phyloP scores from a whole-genome alignment of 2,329 filamentous ascomycete genomes.

The Aureobasidium namibiae region DNA sequence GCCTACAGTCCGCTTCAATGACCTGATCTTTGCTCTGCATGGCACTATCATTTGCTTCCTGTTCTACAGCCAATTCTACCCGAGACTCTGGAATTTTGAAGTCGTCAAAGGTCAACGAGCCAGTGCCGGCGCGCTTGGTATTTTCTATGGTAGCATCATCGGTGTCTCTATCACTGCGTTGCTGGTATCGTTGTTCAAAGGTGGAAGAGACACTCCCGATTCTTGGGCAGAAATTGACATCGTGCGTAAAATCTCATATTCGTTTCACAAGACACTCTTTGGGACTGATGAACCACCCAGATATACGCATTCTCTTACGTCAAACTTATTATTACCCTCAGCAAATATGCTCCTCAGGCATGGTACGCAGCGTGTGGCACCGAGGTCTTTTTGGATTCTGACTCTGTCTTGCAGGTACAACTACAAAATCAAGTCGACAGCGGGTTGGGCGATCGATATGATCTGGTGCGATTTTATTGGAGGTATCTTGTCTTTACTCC shows the following conservation, averaged over 20 bases:
- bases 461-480: constrained; percentile 79
- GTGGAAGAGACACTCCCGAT: constrained; percentile 37
- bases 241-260: constrained; percentile 31
- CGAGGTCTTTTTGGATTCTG: background rate
- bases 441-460: constrained; percentile 58
- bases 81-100: constrained; percentile 66
- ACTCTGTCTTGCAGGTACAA: constrained; percentile 40
- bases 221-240: constrained; percentile 59
- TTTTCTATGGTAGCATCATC: constrained; percentile 60
- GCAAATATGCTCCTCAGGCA: constrained; percentile 90
- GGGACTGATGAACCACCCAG: constrained; percentile 26
- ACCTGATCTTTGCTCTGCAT: constrained; percentile 80
- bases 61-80: constrained; percentile 69
- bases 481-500: constrained; percentile 70
- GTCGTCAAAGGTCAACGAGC: constrained; percentile 43
- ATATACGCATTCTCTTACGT: constrained; percentile 70
- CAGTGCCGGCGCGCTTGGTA: constrained; percentile 55
- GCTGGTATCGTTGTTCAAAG: constrained; percentile 36
- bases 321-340: constrained; percentile 77
- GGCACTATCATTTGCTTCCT: constrained; percentile 64
- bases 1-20: constrained; percentile 82
- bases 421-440: constrained; percentile 73
- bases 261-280: background rate
- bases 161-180: constrained; percentile 43
- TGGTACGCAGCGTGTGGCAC: constrained; percentile 38